A percentile compares a stretch with the other conserved stretches of the same genome.
phyloP scores from a whole-genome alignment of 2,329 filamentous ascomycete genomes.

The Nigrospora osmanthi region DNA sequence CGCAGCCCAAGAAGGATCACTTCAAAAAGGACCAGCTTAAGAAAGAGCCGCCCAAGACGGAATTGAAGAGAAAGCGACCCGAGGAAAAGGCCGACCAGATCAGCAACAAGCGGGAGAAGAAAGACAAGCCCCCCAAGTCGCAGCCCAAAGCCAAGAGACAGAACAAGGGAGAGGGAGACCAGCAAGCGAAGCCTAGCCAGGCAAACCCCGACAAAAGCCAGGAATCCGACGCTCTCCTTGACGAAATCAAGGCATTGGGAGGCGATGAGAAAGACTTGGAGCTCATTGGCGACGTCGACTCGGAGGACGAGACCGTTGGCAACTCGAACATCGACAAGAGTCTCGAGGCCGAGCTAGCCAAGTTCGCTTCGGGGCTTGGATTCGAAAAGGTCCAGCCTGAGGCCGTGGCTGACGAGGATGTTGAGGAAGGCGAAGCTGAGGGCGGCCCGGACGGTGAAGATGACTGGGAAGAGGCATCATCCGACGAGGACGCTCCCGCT shows the following conservation, averaged over 20 bases:
- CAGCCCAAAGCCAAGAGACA: slow-evolving; percentile 3
- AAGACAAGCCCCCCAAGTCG: slow-evolving; percentile 2
- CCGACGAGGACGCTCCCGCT: slow-evolving; percentile 23
- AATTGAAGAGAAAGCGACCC: slow-evolving; percentile 19
- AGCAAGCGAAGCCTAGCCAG: background rate
- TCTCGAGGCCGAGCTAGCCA: slow-evolving; percentile 41
- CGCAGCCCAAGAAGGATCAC: slow-evolving; percentile 17
- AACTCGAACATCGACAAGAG: slow-evolving; percentile 22
- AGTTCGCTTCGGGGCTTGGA: slow-evolving; percentile 42
- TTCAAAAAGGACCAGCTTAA: background rate
- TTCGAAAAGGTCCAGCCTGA: slow-evolving; percentile 34
- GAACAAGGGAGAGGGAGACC: background rate
- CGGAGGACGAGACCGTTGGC: slow-evolving; percentile 35
- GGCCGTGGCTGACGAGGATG: slow-evolving; percentile 28
- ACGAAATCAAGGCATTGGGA: slow-evolving; percentile 57
- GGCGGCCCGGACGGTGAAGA: slow-evolving; percentile 22
- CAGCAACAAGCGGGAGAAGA: slow-evolving; percentile 8
- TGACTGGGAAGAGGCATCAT: slow-evolving; percentile 22
- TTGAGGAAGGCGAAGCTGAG: slow-evolving; percentile 22
- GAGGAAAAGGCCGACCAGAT: slow-evolving; percentile 13
- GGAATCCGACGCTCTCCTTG: slow-evolving; percentile 34
- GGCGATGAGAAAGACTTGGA: slow-evolving; percentile 58
- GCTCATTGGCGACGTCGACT: slow-evolving; percentile 48
- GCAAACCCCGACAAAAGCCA: slow-evolving; percentile 2
- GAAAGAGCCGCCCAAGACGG: background rate